A percentile compares a stretch with the other conserved stretches of the same genome.
Conservation (phyloP, 352 stramenopile species). For the Elongisporangium anandrum region DNA sequence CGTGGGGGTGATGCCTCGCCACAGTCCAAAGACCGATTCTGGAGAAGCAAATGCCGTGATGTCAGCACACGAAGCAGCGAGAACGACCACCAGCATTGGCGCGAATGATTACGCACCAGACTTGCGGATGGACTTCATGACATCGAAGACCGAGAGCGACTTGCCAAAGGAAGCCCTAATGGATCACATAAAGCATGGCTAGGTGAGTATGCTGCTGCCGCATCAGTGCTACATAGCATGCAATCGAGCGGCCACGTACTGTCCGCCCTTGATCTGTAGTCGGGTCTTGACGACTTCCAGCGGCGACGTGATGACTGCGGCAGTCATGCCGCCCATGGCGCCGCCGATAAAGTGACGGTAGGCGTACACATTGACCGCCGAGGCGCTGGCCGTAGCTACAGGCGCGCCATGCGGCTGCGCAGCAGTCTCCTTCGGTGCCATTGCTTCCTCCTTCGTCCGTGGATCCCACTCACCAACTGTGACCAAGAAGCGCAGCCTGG, state of each 20-base stretch:
- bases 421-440: background rate
- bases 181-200: background rate
- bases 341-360: conserved; percentile 72
- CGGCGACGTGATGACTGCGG: conserved; percentile 77
- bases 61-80: background rate
- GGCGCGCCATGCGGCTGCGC: background rate
- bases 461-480: background rate
- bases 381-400: background rate
- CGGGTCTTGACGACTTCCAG: conserved; percentile 85
- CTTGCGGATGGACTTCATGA: conserved; percentile 77
- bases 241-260: conserved; percentile 19
- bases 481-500: background rate
- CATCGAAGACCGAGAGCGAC: conserved; percentile 65
- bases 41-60: conserved; percentile 2
- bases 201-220: background rate
- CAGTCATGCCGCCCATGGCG: conserved; percentile 77
- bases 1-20: conserved; percentile 81
- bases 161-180: conserved; percentile 42
- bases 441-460: background rate
- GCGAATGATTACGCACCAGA: conserved; percentile 29
- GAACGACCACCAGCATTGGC: conserved; percentile 2
- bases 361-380: conserved; percentile 17
- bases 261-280: conserved; percentile 66
- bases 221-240: background rate
- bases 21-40: conserved; percentile 82